Evolutionary conservation across 2,329 filamentous ascomycete species (phyloP), one percentile per base, ranked within the genome.

Genomic region (Rachicladosporium sp.): DNA sequence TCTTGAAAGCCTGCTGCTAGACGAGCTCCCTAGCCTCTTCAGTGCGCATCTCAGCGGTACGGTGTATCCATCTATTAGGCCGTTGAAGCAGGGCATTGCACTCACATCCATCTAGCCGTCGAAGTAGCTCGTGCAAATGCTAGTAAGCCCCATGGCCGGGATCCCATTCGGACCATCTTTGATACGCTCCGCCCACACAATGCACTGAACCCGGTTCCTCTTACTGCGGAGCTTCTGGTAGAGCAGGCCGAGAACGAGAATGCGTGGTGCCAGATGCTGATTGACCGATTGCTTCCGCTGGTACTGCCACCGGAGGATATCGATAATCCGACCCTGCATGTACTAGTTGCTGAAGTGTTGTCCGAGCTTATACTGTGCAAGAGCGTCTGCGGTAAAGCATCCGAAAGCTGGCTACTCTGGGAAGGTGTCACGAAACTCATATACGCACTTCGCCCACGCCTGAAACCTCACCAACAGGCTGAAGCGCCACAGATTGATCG

Each of bases 251-350:
- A 81, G 45, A 89, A 87, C 53, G 91, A 96, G 65, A 71, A 72
- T 19, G 70, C 76, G 34, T 96, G 95, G 68, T 82, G 89, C 50
- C 85, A 93, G 56, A 68, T 96, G 41, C 70, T 96, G n/a, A 80
- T 88, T 10, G 79, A 88, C 55, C 84, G 81, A 23, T 71, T 87
- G 30, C 67, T 98, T 45, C 80, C 85, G 15, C 70, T 94, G 38
- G 72, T 98, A 10, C 71, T 98, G 12, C 91, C 91, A 7, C 91
- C 87, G 10, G 89, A 96, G 54, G 89, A 96, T 58, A 68, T 96
- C 31, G 78, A 89, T 54, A 96, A 94, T 58, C 76, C 76, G 39
- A 93, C 85, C 58, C 69, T 96, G 52, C 81, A 83, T 41, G 74
- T 84, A 29, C 69, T 98, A 45, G 81, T 95, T 46, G 78, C 79